Conservation (phyloP, 768 basidiomycete genomes). For the Suillus spraguei region DNA sequence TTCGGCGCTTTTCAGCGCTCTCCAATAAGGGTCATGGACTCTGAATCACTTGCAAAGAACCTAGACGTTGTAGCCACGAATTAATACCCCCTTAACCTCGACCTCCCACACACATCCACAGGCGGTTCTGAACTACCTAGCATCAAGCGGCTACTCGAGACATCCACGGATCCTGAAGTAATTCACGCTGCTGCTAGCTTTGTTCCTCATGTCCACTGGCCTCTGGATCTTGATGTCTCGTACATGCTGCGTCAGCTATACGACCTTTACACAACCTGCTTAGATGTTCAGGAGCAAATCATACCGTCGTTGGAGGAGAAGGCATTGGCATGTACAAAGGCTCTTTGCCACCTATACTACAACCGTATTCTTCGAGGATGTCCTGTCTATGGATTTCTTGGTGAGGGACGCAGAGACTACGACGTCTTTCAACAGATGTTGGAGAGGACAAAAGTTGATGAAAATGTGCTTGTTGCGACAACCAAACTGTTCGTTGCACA, state of each 20-base stretch:
- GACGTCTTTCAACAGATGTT: too few relatives aligned
- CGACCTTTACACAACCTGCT: neutral
- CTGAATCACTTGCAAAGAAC: neutral
- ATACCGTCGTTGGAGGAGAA: neutral
- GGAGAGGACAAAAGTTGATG: too few relatives aligned
- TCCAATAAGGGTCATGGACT: neutral
- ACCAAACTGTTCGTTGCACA: too few relatives aligned
- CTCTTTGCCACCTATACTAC: too few relatives aligned
- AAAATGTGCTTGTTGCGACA: too few relatives aligned
- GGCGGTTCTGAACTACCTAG: neutral
- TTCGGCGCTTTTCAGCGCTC: neutral
- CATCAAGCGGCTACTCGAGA: conserved; percentile 23
- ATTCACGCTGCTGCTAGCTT: neutral
- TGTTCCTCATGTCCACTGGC: neutral
- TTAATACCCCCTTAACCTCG: neutral
- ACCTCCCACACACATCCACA: neutral
- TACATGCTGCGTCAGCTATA: neutral
- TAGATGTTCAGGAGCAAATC: neutral
- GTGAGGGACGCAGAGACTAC: too few relatives aligned
- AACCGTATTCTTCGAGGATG: too few relatives aligned
- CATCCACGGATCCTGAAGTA: conserved; percentile 20
- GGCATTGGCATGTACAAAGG: neutral
- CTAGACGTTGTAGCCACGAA: neutral
- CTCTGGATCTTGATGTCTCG: neutral
- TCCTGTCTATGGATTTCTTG: too few relatives aligned